A percentile compares a stretch with the other conserved stretches of the same genome.
phyloP scores from a whole-genome alignment of 2,329 filamentous ascomycete genomes.

The Biscogniauxia mediterranea region DNA sequence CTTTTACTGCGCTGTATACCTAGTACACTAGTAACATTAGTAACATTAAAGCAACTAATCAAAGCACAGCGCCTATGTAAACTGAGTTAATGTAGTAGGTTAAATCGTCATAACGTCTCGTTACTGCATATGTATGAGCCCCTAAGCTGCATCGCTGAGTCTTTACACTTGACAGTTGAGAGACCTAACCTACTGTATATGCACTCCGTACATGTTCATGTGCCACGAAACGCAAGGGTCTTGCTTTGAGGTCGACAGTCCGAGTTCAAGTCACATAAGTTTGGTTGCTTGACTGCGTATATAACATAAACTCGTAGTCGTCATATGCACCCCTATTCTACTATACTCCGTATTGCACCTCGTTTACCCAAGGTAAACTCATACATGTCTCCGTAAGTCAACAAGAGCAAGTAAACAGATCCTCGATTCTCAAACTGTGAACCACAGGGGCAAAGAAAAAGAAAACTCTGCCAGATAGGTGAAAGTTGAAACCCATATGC shows the following conservation, averaged over 20 bases:
- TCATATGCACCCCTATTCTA: background rate
- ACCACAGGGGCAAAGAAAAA: background rate
- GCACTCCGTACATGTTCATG: slow-evolving; percentile 41
- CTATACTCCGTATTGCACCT: background rate
- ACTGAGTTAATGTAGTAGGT: no score
- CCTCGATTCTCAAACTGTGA: background rate
- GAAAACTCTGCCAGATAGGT: background rate
- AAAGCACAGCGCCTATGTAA: no score
- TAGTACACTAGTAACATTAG: no score
- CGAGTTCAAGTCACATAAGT: slow-evolving; percentile 30
- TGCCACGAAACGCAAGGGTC: slow-evolving; percentile 41
- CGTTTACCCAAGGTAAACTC: no score
- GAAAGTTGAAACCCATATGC: background rate
- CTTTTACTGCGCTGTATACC: no score
- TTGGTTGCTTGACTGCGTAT: background rate
- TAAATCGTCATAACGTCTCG: no score
- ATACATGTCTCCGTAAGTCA: no score
- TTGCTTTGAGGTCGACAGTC: slow-evolving; percentile 34
- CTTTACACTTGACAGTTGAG: no score
- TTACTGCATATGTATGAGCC: no score
- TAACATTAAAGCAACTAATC: no score
- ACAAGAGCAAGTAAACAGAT: background rate
- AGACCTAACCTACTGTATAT: slow-evolving; percentile 9
- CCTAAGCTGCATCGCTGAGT: no score
- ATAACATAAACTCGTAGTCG: background rate